Percentiles rank a stretch among this genome's conserved stretches.
These are phyloP conservation scores for Margaritispora aquatica DNA, from an alignment of 495 filamentous ascomycete genomes.

Conservation along the genomic window DNA sequence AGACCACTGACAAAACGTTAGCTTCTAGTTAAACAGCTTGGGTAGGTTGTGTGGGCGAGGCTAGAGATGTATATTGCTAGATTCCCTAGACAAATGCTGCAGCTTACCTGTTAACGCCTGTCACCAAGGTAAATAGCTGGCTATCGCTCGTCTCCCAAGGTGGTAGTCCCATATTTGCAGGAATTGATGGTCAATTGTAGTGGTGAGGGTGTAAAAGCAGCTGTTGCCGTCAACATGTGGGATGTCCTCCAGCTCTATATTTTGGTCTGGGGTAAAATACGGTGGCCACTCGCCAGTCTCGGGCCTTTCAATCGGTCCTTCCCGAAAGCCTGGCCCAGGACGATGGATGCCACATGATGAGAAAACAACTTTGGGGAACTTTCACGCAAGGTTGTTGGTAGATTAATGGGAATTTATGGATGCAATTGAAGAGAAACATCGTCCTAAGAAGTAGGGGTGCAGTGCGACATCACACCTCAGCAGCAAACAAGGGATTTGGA, in stretches of 20 bases:
- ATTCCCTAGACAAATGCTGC: too few species aligned
- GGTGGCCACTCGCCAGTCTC: not conserved
- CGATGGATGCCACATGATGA: not conserved
- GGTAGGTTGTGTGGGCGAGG: too few species aligned
- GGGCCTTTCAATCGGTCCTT: not conserved
- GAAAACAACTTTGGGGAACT: not conserved
- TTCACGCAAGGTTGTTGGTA: too few species aligned
- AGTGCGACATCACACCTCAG: too few species aligned
- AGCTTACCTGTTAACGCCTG: constrained; percentile 66
- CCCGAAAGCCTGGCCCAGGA: not conserved
- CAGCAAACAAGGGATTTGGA: too few species aligned
- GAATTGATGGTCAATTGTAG: not conserved
- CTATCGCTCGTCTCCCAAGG: constrained; percentile 44
- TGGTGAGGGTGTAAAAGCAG: not conserved
- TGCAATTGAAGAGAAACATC: too few species aligned
- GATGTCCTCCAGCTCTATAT: not conserved
- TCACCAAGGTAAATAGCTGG: constrained; percentile 54
- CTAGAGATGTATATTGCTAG: too few species aligned
- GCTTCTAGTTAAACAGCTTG: constrained; percentile 18
- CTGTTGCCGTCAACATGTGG: not conserved
- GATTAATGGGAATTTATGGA: too few species aligned
- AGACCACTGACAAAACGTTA: constrained; percentile 60
- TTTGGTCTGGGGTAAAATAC: not conserved
- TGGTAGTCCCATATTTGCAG: constrained; percentile 26
- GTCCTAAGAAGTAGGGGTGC: too few species aligned